A percentile compares a stretch with the other conserved stretches of the same genome.
These are phyloP conservation scores for Pachyrhizus erosus DNA, from an alignment of 306 rosid genomes.

Conservation along the genomic window DNA sequence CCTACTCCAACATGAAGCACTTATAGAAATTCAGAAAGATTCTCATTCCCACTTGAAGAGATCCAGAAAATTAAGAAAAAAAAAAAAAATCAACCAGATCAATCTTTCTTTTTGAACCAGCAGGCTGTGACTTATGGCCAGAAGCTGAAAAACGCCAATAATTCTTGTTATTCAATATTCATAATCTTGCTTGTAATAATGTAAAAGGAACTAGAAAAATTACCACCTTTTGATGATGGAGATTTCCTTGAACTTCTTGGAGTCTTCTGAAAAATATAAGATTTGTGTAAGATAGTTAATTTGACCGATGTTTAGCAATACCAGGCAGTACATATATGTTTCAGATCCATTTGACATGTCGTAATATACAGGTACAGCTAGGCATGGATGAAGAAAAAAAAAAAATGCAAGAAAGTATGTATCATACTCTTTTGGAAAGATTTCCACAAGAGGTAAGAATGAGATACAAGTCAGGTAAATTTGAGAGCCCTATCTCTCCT, in stretches of 20 bases:
- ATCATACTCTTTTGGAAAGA: too few relatives aligned
- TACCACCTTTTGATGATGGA: constrained; percentile 66
- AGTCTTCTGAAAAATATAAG: constrained; percentile 67
- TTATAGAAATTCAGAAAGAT: constrained; percentile 23
- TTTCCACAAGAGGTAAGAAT: not conserved
- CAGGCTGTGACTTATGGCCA: constrained; percentile 54
- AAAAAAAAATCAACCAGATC: constrained; percentile 52
- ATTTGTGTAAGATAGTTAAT: constrained; percentile 40
- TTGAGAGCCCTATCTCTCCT: not conserved
- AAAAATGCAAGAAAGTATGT: not conserved
- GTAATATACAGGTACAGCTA: not conserved
- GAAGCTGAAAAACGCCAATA: constrained; percentile 62
- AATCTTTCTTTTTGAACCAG: constrained; percentile 67
- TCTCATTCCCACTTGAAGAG: constrained; percentile 19
- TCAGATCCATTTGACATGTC: not conserved
- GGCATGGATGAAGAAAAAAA: not conserved
- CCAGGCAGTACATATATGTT: not conserved
- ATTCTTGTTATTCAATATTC: constrained; percentile 28
- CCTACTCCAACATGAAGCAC: constrained; percentile 41
- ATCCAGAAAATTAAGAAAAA: constrained; percentile 6
- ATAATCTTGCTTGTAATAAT: constrained; percentile 31
- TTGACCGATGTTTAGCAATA: constrained; percentile 28
- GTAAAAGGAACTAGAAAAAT: constrained; percentile 32
- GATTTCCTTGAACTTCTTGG: constrained; percentile 57
- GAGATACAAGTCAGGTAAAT: not conserved